These are phyloP conservation scores for Colletotrichum lentis DNA, from an alignment of 2,329 filamentous ascomycete genomes.

Conservation along the genomic window DNA sequence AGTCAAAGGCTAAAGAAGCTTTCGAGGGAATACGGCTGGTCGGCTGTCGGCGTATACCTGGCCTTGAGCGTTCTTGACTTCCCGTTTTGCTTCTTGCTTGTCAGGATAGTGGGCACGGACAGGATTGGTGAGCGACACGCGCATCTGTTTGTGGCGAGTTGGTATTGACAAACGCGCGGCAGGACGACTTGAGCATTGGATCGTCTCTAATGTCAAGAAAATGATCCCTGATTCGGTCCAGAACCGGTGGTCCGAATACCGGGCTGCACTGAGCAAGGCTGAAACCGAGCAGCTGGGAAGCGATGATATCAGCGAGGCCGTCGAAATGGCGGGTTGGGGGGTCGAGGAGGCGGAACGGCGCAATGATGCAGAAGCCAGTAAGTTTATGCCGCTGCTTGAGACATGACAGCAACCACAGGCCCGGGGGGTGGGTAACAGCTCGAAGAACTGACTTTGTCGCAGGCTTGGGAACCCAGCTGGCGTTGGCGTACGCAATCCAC, in stretches of 20 bases:
- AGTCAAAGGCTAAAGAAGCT: slow-evolving; percentile 81
- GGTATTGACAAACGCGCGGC: slow-evolving; percentile 19
- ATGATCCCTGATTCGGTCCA: slow-evolving; percentile 68
- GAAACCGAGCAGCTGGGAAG: slow-evolving; percentile 55
- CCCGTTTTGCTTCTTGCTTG: slow-evolving; percentile 91
- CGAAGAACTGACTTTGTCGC: slow-evolving; percentile 35
- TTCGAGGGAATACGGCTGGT: slow-evolving; percentile 92
- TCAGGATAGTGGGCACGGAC: slow-evolving; percentile 83
- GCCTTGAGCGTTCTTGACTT: slow-evolving; percentile 86
- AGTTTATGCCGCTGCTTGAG: slow-evolving; percentile 51
- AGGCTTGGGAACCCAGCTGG: slow-evolving; percentile 81
- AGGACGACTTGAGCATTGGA: slow-evolving; percentile 72
- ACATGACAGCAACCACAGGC: background rate
- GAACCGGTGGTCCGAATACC: slow-evolving; percentile 60
- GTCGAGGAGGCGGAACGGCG: slow-evolving; percentile 69
- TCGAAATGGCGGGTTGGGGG: slow-evolving; percentile 65
- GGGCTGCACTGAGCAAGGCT: slow-evolving; percentile 56
- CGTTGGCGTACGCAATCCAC: slow-evolving; percentile 94
- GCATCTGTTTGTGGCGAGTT: slow-evolving; percentile 1
- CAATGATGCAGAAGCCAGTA: slow-evolving; percentile 76
- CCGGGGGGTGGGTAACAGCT: slow-evolving; percentile 19
- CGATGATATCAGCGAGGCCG: slow-evolving; percentile 54
- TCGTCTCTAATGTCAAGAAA: slow-evolving; percentile 67
- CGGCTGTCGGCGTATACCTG: slow-evolving; percentile 90
- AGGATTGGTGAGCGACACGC: slow-evolving; percentile 70